These are phyloP conservation scores for Cladophialophora yegresii DNA, from an alignment of 2,329 filamentous ascomycete genomes.

Conservation along the genomic window DNA sequence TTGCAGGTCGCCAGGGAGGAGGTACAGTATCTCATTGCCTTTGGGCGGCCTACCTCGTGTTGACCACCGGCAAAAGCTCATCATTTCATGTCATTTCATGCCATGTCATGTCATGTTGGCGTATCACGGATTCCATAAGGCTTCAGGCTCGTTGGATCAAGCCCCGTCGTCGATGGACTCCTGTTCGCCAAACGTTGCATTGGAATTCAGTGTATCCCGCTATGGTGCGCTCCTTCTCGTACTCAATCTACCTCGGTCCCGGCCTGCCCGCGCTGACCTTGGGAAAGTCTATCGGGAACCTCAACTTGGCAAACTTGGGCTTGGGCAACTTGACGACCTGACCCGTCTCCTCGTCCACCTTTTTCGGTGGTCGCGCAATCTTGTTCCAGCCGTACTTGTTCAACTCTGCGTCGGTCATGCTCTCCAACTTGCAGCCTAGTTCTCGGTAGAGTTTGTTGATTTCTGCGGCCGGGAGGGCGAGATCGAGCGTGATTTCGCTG, in stretches of 20 bases:
- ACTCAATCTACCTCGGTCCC: constrained; percentile 2
- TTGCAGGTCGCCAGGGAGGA: too few species aligned
- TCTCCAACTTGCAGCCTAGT: constrained; percentile 49
- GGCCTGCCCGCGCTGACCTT: constrained; percentile 47
- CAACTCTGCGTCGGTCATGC: constrained; percentile 46
- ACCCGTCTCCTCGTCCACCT: constrained; percentile 66
- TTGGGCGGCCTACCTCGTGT: neutral
- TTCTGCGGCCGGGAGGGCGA: constrained; percentile 44
- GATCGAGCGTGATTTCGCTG: constrained; percentile 49
- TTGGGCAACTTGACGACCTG: constrained; percentile 57
- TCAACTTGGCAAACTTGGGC: constrained; percentile 67
- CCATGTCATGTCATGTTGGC: neutral
- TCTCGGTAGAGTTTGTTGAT: constrained; percentile 49
- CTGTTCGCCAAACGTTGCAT: neutral
- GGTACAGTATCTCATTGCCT: neutral
- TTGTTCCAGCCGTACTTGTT: constrained; percentile 44
- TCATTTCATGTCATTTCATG: neutral
- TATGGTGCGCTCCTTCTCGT: neutral
- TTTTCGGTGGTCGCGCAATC: constrained; percentile 57
- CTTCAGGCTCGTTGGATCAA: neutral
- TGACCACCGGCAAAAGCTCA: too few species aligned
- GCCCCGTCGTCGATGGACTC: neutral
- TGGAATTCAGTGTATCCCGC: neutral
- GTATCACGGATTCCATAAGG: neutral
- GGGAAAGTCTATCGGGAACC: constrained; percentile 80